These are phyloP conservation scores for Henningerozyma blattae DNA, from an alignment of 805 yeast species.

Conservation along the genomic window DNA sequence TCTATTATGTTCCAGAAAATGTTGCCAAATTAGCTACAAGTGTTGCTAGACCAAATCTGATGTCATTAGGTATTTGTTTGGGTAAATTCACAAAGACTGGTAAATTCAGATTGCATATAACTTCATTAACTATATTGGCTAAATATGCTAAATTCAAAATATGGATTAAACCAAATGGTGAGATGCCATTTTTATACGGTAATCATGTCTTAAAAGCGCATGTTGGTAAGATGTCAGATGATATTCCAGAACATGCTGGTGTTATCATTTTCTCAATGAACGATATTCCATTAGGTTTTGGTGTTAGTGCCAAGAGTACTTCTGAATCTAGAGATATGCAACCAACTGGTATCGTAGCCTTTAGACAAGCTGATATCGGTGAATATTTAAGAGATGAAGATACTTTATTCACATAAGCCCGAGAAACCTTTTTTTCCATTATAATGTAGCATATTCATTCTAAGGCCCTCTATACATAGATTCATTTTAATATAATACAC, in stretches of 20 bases:
- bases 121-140: conserved; percentile 74
- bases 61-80: conserved; percentile 87
- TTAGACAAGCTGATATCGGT: conserved; percentile 95
- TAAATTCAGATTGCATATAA: conserved; percentile 87
- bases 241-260: conserved; percentile 96
- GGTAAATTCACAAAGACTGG: conserved; percentile 98
- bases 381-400: conserved; percentile 97
- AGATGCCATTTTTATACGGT: conserved; percentile 96
- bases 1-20: conserved; percentile 77
- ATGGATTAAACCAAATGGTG: conserved; percentile 96
- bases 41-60: conserved; percentile 75
- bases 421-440: too few species aligned
- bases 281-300: conserved; percentile 90
- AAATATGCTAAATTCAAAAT: conserved; percentile 85
- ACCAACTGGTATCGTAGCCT: conserved; percentile 91
- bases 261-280: conserved; percentile 83
- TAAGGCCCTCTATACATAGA: too few species aligned
- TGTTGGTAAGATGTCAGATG: conserved; percentile 92
- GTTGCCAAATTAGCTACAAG: conserved; percentile 83
- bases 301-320: conserved; percentile 87
- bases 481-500: too few species aligned
- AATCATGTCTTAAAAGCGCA: conserved; percentile 95
- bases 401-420: conserved; percentile 64
- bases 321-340: conserved; percentile 76
- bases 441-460: too few species aligned